A percentile compares a stretch with the other conserved stretches of the same genome.
Evolutionary conservation across 257 asterid genomes (phyloP).

Genomic region (Mentha longifolia): DNA sequence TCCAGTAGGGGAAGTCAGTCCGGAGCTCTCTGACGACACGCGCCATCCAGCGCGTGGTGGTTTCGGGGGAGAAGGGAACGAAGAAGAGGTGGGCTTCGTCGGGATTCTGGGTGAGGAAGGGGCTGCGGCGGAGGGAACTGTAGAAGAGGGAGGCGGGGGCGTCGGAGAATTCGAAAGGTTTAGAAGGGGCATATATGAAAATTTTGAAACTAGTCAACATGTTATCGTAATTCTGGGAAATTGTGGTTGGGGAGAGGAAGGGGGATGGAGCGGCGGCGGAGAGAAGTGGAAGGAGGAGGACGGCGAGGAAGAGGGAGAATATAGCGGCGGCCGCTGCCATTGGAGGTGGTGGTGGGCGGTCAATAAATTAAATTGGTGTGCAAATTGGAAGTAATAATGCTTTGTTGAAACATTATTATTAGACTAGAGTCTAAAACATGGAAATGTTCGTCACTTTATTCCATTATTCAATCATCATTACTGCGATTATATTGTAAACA

Average conservation of each 20-base stretch:
- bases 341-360: conserved; percentile 26
- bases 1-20: conserved; percentile 66
- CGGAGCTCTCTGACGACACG: conserved; percentile 69
- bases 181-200: conserved; percentile 61
- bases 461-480: conserved; percentile 13
- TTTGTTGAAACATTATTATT: conserved; percentile 21
- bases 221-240: conserved; percentile 57
- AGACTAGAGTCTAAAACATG: too few species aligned
- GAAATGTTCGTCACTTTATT: background rate
- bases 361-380: background rate
- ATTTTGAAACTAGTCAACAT: conserved; percentile 69
- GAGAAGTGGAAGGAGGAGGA: conserved; percentile 27
- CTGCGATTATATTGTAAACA: background rate
- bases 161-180: conserved; percentile 43
- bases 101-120: conserved; percentile 61
- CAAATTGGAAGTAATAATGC: background rate
- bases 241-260: conserved; percentile 64
- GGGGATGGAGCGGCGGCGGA: conserved; percentile 47
- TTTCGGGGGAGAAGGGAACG: conserved; percentile 69
- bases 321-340: conserved; percentile 42
- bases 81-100: conserved; percentile 76
- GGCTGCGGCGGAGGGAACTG: conserved; percentile 59
- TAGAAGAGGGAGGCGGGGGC: conserved; percentile 62
- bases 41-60: conserved; percentile 63
- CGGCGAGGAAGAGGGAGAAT: conserved; percentile 22